phyloP scores from a whole-genome alignment of 176 grass and related monocot genomes.

The Juncus effusus region DNA sequence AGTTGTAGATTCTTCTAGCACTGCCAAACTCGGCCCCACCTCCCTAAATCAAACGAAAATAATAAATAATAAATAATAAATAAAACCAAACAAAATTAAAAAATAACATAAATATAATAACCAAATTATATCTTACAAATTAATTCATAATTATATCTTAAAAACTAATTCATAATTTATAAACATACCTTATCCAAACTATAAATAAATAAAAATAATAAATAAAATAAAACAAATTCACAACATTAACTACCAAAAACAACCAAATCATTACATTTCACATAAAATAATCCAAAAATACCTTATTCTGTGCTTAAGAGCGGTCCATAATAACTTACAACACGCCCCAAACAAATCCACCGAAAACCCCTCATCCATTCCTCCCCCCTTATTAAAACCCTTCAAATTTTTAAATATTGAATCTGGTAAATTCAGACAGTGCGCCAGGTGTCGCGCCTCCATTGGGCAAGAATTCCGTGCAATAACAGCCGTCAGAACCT shows the following conservation, averaged over 20 bases:
- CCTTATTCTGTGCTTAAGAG: conserved; percentile 69
- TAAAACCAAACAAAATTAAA: conserved; percentile 6
- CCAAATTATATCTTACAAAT: no score
- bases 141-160: no score
- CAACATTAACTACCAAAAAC: no score
- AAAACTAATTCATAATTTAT: no score
- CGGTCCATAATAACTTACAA: conserved; percentile 77
- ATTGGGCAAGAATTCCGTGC: conserved; percentile 67
- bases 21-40: conserved; percentile 54
- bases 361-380: conserved; percentile 58
- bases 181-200: neutral
- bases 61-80: conserved; percentile 9
- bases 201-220: neutral
- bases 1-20: conserved; percentile 70
- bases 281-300: conserved; percentile 15
- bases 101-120: conserved; percentile 16
- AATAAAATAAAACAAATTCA: neutral
- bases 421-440: conserved; percentile 65
- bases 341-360: conserved; percentile 87
- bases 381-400: conserved; percentile 22
- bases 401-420: conserved; percentile 73
- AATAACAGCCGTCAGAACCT: conserved; percentile 71
- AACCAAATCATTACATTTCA: neutral
- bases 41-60: conserved; percentile 33
- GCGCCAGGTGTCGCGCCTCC: conserved; percentile 56